Evolutionary conservation across 352 stramenopile genomes (phyloP).

Genomic region (Phytophthora uliginosa): DNA sequence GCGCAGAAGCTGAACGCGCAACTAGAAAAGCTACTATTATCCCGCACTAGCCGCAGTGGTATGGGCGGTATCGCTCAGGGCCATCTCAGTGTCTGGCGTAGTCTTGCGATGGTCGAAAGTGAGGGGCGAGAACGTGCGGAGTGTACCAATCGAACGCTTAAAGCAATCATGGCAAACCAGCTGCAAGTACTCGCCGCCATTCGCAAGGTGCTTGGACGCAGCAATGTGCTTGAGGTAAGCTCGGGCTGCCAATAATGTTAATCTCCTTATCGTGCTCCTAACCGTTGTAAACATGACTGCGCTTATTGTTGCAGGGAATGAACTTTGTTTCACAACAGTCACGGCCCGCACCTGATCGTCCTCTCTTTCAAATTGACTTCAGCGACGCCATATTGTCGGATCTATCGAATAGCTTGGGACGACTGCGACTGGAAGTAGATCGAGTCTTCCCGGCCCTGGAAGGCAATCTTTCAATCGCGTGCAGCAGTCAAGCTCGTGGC

Average conservation of each 20-base stretch:
- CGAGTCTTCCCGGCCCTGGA: slow-evolving; percentile 11
- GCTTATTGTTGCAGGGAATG: slow-evolving; percentile 16
- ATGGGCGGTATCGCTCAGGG: background rate
- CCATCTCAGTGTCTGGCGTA: slow-evolving; percentile 9
- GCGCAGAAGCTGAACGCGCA: slow-evolving; percentile 17
- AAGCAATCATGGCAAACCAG: slow-evolving; percentile 32
- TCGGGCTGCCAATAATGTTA: background rate
- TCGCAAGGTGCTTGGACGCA: slow-evolving; percentile 22
- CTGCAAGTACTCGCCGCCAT: slow-evolving; percentile 21
- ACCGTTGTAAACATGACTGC: background rate
- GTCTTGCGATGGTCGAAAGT: slow-evolving; percentile 26
- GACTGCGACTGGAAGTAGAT: slow-evolving; percentile 21
- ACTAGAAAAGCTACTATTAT: slow-evolving; percentile 17
- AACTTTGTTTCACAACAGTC: slow-evolving; percentile 20
- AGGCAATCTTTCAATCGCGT: slow-evolving; percentile 2
- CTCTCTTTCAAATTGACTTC: slow-evolving; percentile 22
- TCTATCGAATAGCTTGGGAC: slow-evolving; percentile 15
- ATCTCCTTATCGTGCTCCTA: background rate
- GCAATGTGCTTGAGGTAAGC: slow-evolving; percentile 19
- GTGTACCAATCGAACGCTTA: slow-evolving; percentile 32
- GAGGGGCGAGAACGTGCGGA: slow-evolving; percentile 33
- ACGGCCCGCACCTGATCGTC: slow-evolving; percentile 11
- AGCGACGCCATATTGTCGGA: slow-evolving; percentile 31
- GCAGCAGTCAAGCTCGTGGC: slow-evolving; percentile 3
- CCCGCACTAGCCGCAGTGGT: slow-evolving; percentile 13